Evolutionary conservation across 1,284 basidiomycete species (phyloP).

Genomic region (Ceratobasidium papillatum): DNA sequence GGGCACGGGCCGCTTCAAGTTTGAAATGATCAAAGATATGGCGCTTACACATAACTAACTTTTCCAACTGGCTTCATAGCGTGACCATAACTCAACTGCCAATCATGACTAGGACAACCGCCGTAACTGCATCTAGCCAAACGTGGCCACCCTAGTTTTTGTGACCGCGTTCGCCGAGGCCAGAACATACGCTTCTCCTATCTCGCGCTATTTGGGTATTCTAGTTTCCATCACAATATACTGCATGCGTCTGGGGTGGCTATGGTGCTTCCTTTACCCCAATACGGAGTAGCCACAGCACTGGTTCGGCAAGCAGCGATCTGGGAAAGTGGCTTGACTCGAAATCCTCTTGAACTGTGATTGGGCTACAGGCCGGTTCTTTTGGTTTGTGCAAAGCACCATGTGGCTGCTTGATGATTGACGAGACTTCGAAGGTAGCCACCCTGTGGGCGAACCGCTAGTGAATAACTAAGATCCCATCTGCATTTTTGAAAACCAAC

Average conservation of each 20-base stretch:
- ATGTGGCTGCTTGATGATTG: background rate
- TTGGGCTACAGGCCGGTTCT: background rate
- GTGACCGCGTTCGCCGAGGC: too few species aligned
- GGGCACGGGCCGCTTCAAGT: too few species aligned
- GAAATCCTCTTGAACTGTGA: background rate
- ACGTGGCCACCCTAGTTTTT: too few species aligned
- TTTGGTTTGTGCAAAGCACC: background rate
- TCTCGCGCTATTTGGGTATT: too few species aligned
- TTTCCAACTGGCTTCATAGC: too few species aligned
- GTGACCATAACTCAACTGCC: too few species aligned
- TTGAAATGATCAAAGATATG: too few species aligned
- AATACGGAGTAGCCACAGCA: background rate
- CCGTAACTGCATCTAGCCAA: too few species aligned
- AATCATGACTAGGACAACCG: too few species aligned
- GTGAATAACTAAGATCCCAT: too few species aligned
- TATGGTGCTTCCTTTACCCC: background rate
- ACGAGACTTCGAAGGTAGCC: background rate
- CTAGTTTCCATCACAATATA: background rate
- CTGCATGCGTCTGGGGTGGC: background rate
- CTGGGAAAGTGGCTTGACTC: background rate
- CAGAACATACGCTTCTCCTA: too few species aligned
- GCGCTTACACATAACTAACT: too few species aligned
- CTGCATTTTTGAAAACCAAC: background rate
- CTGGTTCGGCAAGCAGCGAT: background rate
- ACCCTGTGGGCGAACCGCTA: background rate